phyloP scores from a whole-genome alignment of 257 asterid species.

The Cinchona pubescens region DNA sequence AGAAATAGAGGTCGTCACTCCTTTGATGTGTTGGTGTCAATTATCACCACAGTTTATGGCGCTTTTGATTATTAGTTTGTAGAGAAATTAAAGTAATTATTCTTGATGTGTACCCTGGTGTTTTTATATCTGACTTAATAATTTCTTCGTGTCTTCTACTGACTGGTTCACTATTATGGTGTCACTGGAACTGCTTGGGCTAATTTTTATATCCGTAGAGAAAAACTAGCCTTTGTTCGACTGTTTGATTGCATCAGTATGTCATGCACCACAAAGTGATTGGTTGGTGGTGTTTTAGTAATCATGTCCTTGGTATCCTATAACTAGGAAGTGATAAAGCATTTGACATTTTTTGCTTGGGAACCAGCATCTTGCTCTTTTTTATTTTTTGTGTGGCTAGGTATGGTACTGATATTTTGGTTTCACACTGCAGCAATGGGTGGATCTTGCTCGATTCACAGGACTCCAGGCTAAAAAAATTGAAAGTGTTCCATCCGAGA shows the following conservation, averaged over 20 bases:
- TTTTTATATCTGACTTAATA: not conserved
- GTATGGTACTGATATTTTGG: conserved; percentile 19
- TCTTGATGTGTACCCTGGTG: not conserved
- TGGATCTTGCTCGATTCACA: conserved; percentile 82
- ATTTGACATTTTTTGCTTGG: too few species aligned
- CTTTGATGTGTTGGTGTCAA: too few species aligned
- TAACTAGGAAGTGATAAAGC: too few species aligned
- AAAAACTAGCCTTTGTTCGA: not conserved
- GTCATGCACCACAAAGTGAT: not conserved
- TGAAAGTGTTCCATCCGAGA: conserved; percentile 30
- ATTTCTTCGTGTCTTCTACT: not conserved
- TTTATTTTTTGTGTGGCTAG: conserved; percentile 6
- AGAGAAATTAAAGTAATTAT: not conserved
- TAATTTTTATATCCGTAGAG: not conserved
- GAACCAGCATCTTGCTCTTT: not conserved
- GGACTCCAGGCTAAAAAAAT: conserved; percentile 73
- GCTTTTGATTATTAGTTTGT: not conserved
- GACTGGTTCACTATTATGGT: not conserved
- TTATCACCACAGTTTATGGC: too few species aligned
- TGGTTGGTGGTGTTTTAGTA: not conserved
- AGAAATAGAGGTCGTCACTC: not conserved
- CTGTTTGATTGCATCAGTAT: not conserved
- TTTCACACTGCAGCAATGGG: conserved; percentile 76
- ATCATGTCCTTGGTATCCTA: too few species aligned
- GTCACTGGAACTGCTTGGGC: not conserved